These are phyloP conservation scores for Entamoeba invadens DNA, from an alignment of 208 protist species.

Conservation along the genomic window DNA sequence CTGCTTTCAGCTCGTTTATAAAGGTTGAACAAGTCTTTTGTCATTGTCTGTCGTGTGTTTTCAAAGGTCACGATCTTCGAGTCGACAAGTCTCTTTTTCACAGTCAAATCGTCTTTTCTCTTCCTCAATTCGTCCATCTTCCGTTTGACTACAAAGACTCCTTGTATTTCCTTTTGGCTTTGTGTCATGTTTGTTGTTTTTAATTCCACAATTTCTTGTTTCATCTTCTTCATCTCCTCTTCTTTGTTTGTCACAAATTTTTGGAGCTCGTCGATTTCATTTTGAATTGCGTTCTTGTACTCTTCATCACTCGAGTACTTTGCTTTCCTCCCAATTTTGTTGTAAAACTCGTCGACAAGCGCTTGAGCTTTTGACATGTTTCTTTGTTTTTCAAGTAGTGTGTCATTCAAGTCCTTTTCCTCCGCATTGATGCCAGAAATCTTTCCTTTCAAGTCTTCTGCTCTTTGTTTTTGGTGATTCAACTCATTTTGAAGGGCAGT, in stretches of 20 bases:
- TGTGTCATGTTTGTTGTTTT: neutral
- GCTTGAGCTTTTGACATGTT: slow-evolving; percentile 34
- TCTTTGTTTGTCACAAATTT: neutral
- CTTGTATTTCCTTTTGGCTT: neutral
- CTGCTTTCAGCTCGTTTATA: neutral
- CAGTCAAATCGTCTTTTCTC: neutral
- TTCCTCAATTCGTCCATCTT: neutral
- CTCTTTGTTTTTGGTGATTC: slow-evolving; percentile 52
- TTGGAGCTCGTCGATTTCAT: slow-evolving; percentile 47
- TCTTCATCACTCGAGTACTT: slow-evolving; percentile 66
- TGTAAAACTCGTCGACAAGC: slow-evolving; percentile 55
- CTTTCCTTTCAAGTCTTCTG: slow-evolving; percentile 36
- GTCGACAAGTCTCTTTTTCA: neutral
- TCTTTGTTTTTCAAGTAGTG: slow-evolving; percentile 2
- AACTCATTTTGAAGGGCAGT: slow-evolving; percentile 51
- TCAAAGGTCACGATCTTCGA: neutral
- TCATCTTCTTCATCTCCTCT: slow-evolving; percentile 29
- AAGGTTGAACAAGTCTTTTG: neutral
- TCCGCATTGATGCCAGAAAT: slow-evolving; percentile 12
- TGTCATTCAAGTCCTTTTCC: neutral
- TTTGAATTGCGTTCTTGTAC: slow-evolving; percentile 59
- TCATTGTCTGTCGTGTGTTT: neutral
- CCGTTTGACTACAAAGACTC: neutral
- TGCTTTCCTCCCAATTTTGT: slow-evolving; percentile 58
- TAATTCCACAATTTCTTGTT: slow-evolving; percentile 38